These are phyloP conservation scores for Claviceps citrina DNA, from an alignment of 2,329 filamentous ascomycete species.

Conservation along the genomic window DNA sequence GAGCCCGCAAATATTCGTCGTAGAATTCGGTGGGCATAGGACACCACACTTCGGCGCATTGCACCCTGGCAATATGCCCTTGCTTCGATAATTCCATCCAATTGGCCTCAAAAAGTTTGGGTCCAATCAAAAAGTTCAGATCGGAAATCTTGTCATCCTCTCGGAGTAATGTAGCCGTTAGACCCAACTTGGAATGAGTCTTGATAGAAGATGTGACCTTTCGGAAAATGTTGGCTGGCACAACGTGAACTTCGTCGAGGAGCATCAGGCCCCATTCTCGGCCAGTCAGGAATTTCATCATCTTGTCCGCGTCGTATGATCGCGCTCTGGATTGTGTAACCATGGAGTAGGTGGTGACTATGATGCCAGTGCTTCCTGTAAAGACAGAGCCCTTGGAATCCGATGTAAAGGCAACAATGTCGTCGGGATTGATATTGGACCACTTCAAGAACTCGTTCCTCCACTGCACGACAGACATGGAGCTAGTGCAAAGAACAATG, in stretches of 20 bases:
- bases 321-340: constrained; percentile 80
- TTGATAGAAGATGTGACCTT: constrained; percentile 88
- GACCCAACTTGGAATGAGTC: constrained; percentile 83
- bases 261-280: constrained; percentile 97
- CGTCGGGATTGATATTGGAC: constrained; percentile 86
- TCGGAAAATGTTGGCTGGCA: constrained; percentile 90
- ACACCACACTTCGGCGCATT: constrained; percentile 98
- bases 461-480: constrained; percentile 97
- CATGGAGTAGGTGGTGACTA: constrained; percentile 97
- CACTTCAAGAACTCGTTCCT: constrained; percentile 91
- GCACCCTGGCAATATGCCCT: constrained; percentile 90
- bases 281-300: constrained; percentile 84
- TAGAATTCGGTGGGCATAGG: constrained; percentile 99
- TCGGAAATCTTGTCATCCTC: constrained; percentile 98
- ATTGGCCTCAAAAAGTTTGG: constrained; percentile 95
- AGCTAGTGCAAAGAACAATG: constrained; percentile 89
- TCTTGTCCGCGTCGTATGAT: constrained; percentile 86
- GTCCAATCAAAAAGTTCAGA: constrained; percentile 91
- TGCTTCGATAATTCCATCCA: constrained; percentile 98
- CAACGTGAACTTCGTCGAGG: constrained; percentile 93
- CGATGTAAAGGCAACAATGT: constrained; percentile 89
- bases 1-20: constrained; percentile 71
- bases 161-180: constrained; percentile 84
- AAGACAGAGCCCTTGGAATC: constrained; percentile 73
- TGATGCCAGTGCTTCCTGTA: constrained; percentile 79